phyloP scores from a whole-genome alignment of 495 filamentous ascomycete species.

The Aspergillus heteromorphus region DNA sequence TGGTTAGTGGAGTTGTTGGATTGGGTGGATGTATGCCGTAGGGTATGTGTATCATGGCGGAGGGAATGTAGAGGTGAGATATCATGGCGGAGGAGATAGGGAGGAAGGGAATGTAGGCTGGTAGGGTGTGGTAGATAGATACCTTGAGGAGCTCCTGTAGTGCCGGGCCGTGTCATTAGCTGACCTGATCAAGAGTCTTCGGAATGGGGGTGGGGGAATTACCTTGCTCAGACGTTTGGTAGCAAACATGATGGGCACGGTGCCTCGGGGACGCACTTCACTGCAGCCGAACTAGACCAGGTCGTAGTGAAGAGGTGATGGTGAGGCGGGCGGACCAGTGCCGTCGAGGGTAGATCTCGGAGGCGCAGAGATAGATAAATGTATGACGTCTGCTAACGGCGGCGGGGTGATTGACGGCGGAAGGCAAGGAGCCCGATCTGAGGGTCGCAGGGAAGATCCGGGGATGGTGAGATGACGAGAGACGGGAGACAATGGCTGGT shows the following conservation, averaged over 20 bases:
- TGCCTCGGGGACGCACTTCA: not conserved
- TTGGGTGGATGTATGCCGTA: not conserved
- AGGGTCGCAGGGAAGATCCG: not conserved
- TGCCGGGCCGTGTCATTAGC: constrained; percentile 3
- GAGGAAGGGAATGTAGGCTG: constrained; percentile 2
- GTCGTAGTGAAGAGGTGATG: not conserved
- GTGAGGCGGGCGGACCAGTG: not conserved
- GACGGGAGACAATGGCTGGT: not conserved
- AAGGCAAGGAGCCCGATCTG: not conserved
- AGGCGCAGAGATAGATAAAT: constrained; percentile 5
- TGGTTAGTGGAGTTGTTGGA: not conserved
- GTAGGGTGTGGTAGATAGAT: constrained; percentile 8
- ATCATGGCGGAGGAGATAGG: not conserved
- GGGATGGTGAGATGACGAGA: not conserved
- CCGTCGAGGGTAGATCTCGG: not conserved
- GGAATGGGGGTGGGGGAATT: not conserved
- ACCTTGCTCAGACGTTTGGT: constrained; percentile 47
- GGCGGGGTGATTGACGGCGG: constrained; percentile 10
- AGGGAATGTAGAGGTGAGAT: too few relatives aligned
- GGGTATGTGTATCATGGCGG: not conserved
- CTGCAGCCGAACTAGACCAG: not conserved
- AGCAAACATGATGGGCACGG: constrained; percentile 35
- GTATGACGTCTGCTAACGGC: constrained; percentile 18
- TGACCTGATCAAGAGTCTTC: not conserved
- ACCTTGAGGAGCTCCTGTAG: constrained; percentile 41